Base-by-base conservation (phyloP, 371 early-diverging fungal genomes). In the Apophysomyces variabilis region DNA sequence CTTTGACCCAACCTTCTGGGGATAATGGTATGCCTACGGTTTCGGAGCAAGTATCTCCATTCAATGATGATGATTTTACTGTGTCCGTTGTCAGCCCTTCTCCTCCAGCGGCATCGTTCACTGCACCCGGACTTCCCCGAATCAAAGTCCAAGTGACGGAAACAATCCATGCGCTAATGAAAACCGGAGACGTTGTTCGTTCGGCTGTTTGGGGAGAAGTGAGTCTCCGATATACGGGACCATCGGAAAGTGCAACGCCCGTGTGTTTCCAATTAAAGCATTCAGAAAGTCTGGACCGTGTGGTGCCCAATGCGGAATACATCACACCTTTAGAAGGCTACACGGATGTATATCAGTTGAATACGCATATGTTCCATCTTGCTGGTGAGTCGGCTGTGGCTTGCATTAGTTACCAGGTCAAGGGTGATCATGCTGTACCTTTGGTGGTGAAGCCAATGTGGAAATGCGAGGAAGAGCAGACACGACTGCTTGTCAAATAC, bases 381-480 rank as follows among this genome's bases (percentile, higher is more conserved):
- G 72, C 73, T 16, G 72, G 66, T 8, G 78, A 74, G 0, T 72
- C 56, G 26, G 37, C 68, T 1, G 64, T 75, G 16, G 57, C 68
- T 3, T 78, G 80, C 50, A 58, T 85, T 18, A 87, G 83, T 66
- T 85, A 87, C 44, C 80, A 82, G 56, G 68, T 72, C 47, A 72
- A 67, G 43, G 59, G 69, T 2, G 77, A 77, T 11, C 64, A 72
- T 1, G 66, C 70, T 58, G 62, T 18, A 21, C 82, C 85, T 4
- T 61, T 85, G 39, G 60, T 78, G 36, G 66, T 84, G 12, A 81
- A 80, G 14, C 85, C 86, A 3, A 78, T 85, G 56, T 87, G 88
- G 88, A 87, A 85, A 66, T 83, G 83, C 36, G 86, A 87, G 36
- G 65, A 74, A 1, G 76, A 82, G 12, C 82, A 85, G 66, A 80